Evolutionary conservation across 2,329 filamentous ascomycete genomes (phyloP).

Genomic region (Teratosphaeriaceae sp.): DNA sequence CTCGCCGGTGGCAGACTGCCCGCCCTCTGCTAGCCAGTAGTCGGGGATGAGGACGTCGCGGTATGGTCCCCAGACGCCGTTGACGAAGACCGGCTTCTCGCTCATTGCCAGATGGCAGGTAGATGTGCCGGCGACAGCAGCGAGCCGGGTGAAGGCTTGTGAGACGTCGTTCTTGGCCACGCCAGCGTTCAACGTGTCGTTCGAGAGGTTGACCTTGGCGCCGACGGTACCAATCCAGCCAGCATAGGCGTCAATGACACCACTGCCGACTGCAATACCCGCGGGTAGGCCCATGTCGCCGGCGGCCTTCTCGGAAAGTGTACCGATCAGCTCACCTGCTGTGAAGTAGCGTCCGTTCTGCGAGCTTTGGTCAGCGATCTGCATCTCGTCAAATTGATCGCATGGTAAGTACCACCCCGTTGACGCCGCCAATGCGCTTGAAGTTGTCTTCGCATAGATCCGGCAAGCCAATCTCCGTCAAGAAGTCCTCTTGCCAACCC

Average conservation of each 20-base stretch:
- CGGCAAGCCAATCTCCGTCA: slow-evolving; percentile 75
- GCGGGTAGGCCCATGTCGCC: slow-evolving; percentile 74
- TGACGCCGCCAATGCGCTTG: slow-evolving; percentile 86
- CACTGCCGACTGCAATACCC: slow-evolving; percentile 88
- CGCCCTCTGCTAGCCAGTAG: slow-evolving; percentile 96
- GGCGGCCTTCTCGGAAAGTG: slow-evolving; percentile 75
- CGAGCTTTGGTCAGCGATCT: slow-evolving; percentile 26
- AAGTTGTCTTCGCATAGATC: slow-evolving; percentile 83
- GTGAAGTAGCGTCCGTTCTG: slow-evolving; percentile 90
- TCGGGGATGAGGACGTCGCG: slow-evolving; percentile 84
- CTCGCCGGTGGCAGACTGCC: slow-evolving; percentile 93
- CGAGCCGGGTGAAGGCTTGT: slow-evolving; percentile 87
- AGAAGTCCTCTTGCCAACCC: slow-evolving; percentile 96
- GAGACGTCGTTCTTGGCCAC: slow-evolving; percentile 75
- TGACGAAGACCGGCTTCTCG: slow-evolving; percentile 83
- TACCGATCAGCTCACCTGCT: slow-evolving; percentile 84
- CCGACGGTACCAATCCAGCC: slow-evolving; percentile 99
- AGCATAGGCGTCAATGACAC: slow-evolving; percentile 96
- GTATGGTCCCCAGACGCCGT: slow-evolving; percentile 96
- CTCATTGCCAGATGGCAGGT: slow-evolving; percentile 98
- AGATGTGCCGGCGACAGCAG: slow-evolving; percentile 91
- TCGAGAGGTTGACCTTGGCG: slow-evolving; percentile 71
- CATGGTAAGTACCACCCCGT: slow-evolving; percentile 67
- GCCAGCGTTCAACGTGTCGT: slow-evolving; percentile 59
- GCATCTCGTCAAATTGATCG: slow-evolving; percentile 1